phyloP scores from a whole-genome alignment of 805 yeast species.

The Spathaspora arborariae region DNA sequence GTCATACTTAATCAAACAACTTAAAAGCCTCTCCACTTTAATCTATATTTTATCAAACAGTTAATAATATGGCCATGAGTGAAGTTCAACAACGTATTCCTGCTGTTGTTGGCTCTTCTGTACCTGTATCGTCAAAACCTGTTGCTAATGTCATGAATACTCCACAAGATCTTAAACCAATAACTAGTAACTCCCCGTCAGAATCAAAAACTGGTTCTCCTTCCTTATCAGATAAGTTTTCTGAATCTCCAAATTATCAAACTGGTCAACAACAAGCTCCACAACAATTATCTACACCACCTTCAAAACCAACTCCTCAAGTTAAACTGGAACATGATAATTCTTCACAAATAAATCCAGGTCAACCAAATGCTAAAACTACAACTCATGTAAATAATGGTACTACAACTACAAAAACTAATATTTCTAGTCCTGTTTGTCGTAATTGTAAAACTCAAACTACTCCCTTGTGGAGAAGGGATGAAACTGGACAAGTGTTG shows the following conservation, averaged over 20 bases:
- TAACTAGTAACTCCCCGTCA: background rate
- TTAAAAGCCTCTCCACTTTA: no score
- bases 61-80: slow-evolving; percentile 9
- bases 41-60: no score
- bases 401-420: slow-evolving; percentile 60
- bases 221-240: background rate
- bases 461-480: slow-evolving; percentile 94
- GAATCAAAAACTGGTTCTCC: slow-evolving; percentile 1
- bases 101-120: slow-evolving; percentile 8
- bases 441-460: slow-evolving; percentile 90
- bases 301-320: slow-evolving; percentile 5
- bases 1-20: no score
- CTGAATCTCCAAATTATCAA: slow-evolving; percentile 2
- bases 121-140: background rate
- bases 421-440: slow-evolving; percentile 67
- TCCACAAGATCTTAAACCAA: background rate
- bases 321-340: background rate
- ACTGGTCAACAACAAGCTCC: slow-evolving; percentile 1
- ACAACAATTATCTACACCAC: slow-evolving; percentile 8
- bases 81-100: slow-evolving; percentile 18
- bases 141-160: background rate
- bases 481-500: slow-evolving; percentile 71
- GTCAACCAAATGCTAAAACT: slow-evolving; percentile 62
- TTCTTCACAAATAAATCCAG: slow-evolving; percentile 20
- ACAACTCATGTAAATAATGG: slow-evolving; percentile 58